Conservation (phyloP, 176 grass and related monocot species). For the Typha latifolia region DNA sequence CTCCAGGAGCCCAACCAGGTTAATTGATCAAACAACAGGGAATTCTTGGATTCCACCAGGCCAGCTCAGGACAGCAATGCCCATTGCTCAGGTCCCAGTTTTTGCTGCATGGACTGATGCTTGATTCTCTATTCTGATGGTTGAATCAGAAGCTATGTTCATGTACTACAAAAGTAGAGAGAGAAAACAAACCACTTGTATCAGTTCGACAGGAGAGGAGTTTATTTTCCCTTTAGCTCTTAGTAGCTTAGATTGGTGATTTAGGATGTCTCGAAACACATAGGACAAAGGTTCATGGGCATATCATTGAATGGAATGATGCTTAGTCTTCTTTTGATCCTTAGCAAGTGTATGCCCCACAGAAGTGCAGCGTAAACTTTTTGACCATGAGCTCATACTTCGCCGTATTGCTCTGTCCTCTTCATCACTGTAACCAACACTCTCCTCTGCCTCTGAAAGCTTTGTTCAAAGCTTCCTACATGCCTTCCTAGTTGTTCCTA, state of each 20-base stretch:
- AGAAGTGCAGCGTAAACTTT: slow-evolving; percentile 21
- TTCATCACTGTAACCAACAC: slow-evolving; percentile 31
- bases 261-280: neutral
- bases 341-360: slow-evolving; percentile 8
- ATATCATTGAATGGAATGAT: slow-evolving; percentile 26
- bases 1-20: slow-evolving; percentile 13
- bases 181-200: neutral
- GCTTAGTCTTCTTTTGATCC: neutral
- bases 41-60: slow-evolving; percentile 27
- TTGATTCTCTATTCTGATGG: neutral
- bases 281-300: neutral
- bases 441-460: slow-evolving; percentile 17
- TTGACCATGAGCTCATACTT: slow-evolving; percentile 30
- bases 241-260: no score
- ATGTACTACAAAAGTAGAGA: neutral
- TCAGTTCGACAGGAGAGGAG: no score
- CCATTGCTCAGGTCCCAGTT: slow-evolving; percentile 31
- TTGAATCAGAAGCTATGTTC: neutral
- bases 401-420: slow-evolving; percentile 22
- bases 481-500: slow-evolving; percentile 35
- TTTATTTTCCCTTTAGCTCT: no score
- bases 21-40: neutral
- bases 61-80: no score
- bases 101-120: slow-evolving; percentile 71
- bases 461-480: slow-evolving; percentile 20